Base-by-base conservation (phyloP, 164 flowering plant genomes). In the Piper betle region DNA sequence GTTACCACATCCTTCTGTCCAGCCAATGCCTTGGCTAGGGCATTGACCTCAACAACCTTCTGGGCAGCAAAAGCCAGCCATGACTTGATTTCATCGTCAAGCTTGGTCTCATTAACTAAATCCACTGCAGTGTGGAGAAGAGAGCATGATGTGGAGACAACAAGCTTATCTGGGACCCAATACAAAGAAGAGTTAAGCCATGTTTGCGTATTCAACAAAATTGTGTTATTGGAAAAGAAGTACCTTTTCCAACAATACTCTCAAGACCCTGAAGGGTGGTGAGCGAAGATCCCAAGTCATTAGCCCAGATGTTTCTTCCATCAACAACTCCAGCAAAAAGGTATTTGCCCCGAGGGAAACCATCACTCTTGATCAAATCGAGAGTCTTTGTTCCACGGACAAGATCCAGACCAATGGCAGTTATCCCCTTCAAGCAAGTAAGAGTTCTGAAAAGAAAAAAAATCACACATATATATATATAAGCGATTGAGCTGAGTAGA, bases 321-420 rank as follows among this genome's bases (percentile, higher is more conserved):
- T 61, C 63, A 61, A 61, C 39, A 12, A 61, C 41, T 25, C 63
- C 63, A 50, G 63, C 63, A 61, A 61, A 61, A 39, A 61, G 63
- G 54, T 48, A 33, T 15, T 61, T 61, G 15, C 41, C 55, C 3
- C n/a, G 52, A 25, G 63, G 63, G 55, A 61, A 61, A 3, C 55
- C 63, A 33, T 0, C 63, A 43, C 62, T 19, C 52, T 60, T 60
- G 43, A 84, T 71, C 73, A 78, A 70, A 37, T 80, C 82, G 70
- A 84, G 62, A 52, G 80, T 80, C 72, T 77, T 74, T 12, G 77
- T 41, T 61, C 88, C 88, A 71, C 88, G 84, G 50, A 84, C 75
- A 19, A 82, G 66, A 66, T 84, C 88, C 75, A 84, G 77, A 1
- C 86, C 86, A 70, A 58, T 77, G 0, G 72, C 88, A 62, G 77